These are phyloP conservation scores for Macaranga tanarius DNA, from an alignment of 441 rosid genomes.

Conservation along the genomic window DNA sequence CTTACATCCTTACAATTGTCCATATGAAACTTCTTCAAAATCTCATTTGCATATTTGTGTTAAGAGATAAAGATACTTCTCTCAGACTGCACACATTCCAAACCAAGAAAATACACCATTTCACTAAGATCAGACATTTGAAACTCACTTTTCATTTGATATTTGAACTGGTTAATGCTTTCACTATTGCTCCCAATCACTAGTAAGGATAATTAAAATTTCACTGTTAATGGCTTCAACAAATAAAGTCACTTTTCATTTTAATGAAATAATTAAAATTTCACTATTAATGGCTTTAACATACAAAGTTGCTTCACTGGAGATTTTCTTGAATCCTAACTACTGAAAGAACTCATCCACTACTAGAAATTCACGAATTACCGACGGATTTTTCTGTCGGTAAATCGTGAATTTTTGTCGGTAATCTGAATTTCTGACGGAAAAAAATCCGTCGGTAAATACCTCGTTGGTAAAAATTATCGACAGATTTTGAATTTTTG, in stretches of 20 bases:
- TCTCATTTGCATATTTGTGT: background rate
- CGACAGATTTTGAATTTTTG: too few species aligned
- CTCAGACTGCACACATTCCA: background rate
- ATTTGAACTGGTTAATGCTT: background rate
- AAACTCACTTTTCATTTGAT: background rate
- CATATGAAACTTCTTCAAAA: background rate
- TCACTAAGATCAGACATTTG: background rate
- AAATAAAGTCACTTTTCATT: too few species aligned
- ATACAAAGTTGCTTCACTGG: background rate
- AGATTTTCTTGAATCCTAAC: background rate
- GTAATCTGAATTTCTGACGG: too few species aligned
- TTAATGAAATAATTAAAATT: background rate
- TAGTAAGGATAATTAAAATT: background rate
- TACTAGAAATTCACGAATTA: too few species aligned
- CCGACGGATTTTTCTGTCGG: too few species aligned
- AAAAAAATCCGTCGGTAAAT: too few species aligned
- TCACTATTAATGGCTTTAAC: background rate
- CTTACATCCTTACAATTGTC: background rate
- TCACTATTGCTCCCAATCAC: background rate
- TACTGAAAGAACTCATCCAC: background rate
- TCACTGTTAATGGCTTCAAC: too few species aligned
- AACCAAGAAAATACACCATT: background rate
- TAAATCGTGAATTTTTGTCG: too few species aligned
- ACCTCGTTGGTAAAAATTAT: too few species aligned
- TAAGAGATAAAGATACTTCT: too few species aligned